phyloP scores from a whole-genome alignment of 768 basidiomycete species.

The Tulasnella sp. region DNA sequence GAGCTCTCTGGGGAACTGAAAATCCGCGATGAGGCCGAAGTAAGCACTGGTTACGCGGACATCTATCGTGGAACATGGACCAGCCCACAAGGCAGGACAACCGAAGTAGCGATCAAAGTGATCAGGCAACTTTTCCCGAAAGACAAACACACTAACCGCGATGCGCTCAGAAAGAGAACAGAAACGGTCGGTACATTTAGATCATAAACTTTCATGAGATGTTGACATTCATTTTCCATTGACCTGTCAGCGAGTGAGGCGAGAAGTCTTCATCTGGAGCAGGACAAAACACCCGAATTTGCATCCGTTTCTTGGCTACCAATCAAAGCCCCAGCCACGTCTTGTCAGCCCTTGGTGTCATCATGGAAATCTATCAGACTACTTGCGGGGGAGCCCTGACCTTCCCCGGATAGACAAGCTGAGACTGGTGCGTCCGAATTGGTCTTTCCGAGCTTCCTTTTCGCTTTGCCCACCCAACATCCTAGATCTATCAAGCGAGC shows the following conservation, averaged over 20 bases:
- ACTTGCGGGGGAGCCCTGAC: not conserved
- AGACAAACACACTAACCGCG: too few species aligned
- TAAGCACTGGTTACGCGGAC: too few species aligned
- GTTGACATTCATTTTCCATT: too few species aligned
- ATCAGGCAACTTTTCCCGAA: too few species aligned
- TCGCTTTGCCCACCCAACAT: not conserved
- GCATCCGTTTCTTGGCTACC: not conserved
- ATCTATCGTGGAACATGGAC: too few species aligned
- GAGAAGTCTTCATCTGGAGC: not conserved
- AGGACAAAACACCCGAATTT: not conserved
- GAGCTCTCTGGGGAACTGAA: too few species aligned
- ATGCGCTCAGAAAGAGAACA: too few species aligned
- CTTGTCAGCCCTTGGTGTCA: not conserved
- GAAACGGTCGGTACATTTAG: too few species aligned
- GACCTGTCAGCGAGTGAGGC: not conserved
- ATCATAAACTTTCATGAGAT: too few species aligned
- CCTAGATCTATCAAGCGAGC: not conserved
- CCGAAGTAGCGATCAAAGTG: too few species aligned
- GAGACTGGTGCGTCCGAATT: not conserved
- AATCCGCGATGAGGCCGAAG: too few species aligned
- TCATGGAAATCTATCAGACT: not conserved
- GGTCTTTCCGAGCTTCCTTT: not conserved
- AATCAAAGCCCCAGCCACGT: not conserved
- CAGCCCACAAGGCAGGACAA: too few species aligned
- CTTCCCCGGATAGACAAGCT: not conserved